Conservation (phyloP, 805 yeast genomes). For the Yamadazyma nakazawae region DNA sequence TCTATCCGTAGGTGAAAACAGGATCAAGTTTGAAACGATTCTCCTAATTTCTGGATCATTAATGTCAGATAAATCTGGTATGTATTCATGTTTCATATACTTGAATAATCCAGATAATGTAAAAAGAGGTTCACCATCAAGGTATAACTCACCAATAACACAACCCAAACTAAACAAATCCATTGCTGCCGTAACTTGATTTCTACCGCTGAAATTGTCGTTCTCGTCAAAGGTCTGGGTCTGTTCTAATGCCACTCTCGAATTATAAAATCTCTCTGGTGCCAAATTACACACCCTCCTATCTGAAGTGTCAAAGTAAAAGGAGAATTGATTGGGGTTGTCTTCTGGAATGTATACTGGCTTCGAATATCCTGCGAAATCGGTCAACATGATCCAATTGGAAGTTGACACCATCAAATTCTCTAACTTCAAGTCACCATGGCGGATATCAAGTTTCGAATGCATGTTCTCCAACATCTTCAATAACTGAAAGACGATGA, state of each 20-base stretch:
- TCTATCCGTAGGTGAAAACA: constrained; percentile 60
- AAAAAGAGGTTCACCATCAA: constrained; percentile 85
- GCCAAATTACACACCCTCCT: constrained; percentile 88
- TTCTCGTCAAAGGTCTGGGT: constrained; percentile 23
- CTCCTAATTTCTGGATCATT: constrained; percentile 48
- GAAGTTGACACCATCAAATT: constrained; percentile 83
- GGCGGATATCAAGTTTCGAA: constrained; percentile 50
- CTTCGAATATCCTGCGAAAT: constrained; percentile 74
- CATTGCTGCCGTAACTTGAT: constrained; percentile 55
- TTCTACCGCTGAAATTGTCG: constrained; percentile 15
- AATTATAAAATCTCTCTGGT: constrained; percentile 75
- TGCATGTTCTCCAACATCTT: constrained; percentile 65
- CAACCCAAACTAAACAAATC: constrained; percentile 85
- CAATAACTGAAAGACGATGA: constrained; percentile 80
- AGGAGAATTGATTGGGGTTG: constrained; percentile 88
- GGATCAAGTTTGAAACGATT: constrained; percentile 62
- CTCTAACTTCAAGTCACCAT: constrained; percentile 92
- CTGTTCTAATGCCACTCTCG: constrained; percentile 19
- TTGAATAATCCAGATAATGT: constrained; percentile 84
- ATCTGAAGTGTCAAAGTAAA: constrained; percentile 87
- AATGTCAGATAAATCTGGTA: constrained; percentile 60
- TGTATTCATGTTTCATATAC: constrained; percentile 65
- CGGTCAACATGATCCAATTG: constrained; percentile 81
- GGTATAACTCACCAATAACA: constrained; percentile 82
- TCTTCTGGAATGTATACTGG: constrained; percentile 87